Evolutionary conservation across 306 rosid genomes (phyloP).

Genomic region (Acacia melanoxylon): DNA sequence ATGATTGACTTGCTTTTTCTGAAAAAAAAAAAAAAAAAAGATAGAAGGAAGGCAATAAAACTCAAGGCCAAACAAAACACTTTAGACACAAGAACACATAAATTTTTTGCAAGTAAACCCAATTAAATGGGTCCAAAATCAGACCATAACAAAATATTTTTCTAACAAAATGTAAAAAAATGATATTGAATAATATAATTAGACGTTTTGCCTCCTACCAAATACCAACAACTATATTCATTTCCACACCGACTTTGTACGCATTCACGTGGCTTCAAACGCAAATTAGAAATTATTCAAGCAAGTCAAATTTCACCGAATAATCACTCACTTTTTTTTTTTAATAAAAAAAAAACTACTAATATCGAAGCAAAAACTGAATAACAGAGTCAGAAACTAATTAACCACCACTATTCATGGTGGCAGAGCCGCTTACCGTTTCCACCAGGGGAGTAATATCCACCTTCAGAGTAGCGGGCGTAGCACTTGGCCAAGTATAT

Average conservation of each 20-base stretch:
- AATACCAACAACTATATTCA: not conserved
- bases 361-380: not conserved
- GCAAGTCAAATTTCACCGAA: slow-evolving; percentile 19
- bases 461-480: slow-evolving; percentile 68
- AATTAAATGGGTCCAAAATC: not conserved
- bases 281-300: slow-evolving; percentile 13
- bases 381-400: not conserved
- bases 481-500: slow-evolving; percentile 87
- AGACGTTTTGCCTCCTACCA: not conserved
- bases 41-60: not conserved
- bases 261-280: slow-evolving; percentile 22
- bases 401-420: slow-evolving; percentile 37
- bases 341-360: not conserved
- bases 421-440: slow-evolving; percentile 50
- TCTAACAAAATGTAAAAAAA: not conserved
- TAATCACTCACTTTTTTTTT: too few relatives aligned
- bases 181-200: slow-evolving; percentile 8
- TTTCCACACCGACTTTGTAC: slow-evolving; percentile 11
- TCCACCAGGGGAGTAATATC: slow-evolving; percentile 36
- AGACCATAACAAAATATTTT: not conserved
- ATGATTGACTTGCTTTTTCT: not conserved
- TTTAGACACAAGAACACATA: not conserved
- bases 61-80: not conserved
- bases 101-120: not conserved
- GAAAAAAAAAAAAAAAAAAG: not conserved